phyloP scores from a whole-genome alignment of 1,284 basidiomycete genomes.

The Pascua sp. region DNA sequence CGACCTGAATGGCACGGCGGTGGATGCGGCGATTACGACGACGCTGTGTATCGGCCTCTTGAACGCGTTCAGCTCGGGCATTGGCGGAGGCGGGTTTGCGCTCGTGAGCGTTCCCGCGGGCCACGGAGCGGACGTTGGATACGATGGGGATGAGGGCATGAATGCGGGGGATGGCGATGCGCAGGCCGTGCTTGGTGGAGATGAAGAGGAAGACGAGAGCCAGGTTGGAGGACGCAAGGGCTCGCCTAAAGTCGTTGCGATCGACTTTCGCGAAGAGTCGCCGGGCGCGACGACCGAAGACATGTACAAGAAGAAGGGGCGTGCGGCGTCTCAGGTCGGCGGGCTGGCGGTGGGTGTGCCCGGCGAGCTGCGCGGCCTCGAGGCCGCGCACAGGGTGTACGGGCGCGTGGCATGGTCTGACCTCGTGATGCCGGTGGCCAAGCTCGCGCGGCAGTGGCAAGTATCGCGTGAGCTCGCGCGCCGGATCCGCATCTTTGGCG shows the following conservation, averaged over 20 bases:
- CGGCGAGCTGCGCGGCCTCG: conserved; percentile 74
- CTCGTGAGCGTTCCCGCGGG: conserved; percentile 67
- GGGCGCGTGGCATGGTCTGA: conserved; percentile 66
- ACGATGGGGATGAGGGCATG: not conserved
- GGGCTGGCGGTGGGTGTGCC: conserved; percentile 81
- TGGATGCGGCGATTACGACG: conserved; percentile 79
- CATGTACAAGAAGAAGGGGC: conserved; percentile 74
- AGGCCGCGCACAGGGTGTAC: conserved; percentile 41
- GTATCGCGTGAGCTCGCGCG: conserved; percentile 70
- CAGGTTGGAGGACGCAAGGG: not conserved
- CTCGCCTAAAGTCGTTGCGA: conserved; percentile 61
- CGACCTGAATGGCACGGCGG: conserved; percentile 80
- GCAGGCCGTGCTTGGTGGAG: conserved; percentile 29
- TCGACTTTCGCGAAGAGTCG: conserved; percentile 87
- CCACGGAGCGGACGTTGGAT: not conserved
- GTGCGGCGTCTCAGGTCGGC: conserved; percentile 65
- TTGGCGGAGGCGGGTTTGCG: conserved; percentile 92
- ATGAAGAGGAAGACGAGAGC: not conserved
- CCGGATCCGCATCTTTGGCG: conserved; percentile 59
- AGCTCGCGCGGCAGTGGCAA: conserved; percentile 66
- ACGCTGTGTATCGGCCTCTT: conserved; percentile 80
- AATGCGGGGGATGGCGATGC: conserved; percentile 9
- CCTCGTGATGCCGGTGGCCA: conserved; percentile 69
- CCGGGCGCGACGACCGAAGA: conserved; percentile 66
- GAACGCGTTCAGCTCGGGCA: conserved; percentile 79